Evolutionary conservation across 139 green algal species (phyloP), one percentile per base, ranked within the genome.

Genomic region (Trebouxia sp.): DNA sequence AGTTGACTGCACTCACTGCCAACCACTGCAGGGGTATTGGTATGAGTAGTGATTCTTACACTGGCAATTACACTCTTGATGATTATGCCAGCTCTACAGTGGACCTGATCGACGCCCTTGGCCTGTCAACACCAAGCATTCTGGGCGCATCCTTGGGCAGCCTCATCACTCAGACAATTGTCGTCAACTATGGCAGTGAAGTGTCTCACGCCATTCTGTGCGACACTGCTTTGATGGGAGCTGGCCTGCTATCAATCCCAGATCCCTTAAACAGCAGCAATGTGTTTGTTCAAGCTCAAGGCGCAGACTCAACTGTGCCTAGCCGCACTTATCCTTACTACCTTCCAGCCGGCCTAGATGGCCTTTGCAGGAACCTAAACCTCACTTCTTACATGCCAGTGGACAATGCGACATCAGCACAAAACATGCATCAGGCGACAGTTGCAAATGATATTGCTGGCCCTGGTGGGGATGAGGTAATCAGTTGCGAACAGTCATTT

Each of bases 1-100:
- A n/a, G n/a, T n/a, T n/a, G n/a, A n/a, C 4, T 58, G 50, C 50
- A 58, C 20, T 22, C 22, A 5, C 22, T 6, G 20, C 50, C 22
- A 17, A 28, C 20, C 26, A 5, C 4, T 58, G 50, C 58, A 69
- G 58, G 58, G 58, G 58, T n/a, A 69, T 69, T 6, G 58, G 58
- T n/a, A 39, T 69, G 58, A 69, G 58, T n/a, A 69, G 15, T 20
- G 58, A 69, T n/a, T 39, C 24, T 69, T 69, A 69, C 30, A 69
- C 58, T 39, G 58, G 26, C 0, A 69, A 69, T 38, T 69, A 69
- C 58, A 69, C 58, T n/a, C 58, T 69, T n/a, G 58, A 69, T n/a
- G 24, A 69, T 39, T 69, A 69, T 41, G 58, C 58, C 58, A 69
- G 22, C 12, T 69, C 58, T 20, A 69, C 58, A 39, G 58, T 69